phyloP scores from a whole-genome alignment of 2,329 filamentous ascomycete species.

The Fusarium paranaense region DNA sequence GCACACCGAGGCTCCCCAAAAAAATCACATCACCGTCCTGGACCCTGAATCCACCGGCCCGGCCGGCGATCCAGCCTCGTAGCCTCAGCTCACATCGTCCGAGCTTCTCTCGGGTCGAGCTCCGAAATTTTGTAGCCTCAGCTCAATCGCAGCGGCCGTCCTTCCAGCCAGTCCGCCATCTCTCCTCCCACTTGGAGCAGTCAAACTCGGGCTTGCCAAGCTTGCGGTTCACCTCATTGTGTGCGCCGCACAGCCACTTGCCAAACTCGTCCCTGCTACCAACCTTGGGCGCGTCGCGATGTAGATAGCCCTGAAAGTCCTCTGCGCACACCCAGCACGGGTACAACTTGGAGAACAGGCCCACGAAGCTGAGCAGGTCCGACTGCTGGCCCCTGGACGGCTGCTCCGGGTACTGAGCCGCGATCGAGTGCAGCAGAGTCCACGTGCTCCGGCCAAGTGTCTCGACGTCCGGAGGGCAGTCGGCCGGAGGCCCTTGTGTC shows the following conservation, averaged over 20 bases:
- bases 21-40: slow-evolving; percentile 9
- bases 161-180: slow-evolving; percentile 92
- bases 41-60: slow-evolving; percentile 12
- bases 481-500: slow-evolving; percentile 58
- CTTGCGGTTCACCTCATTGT: slow-evolving; percentile 90
- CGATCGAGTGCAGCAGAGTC: slow-evolving; percentile 93
- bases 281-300: slow-evolving; percentile 72
- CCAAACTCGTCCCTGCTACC: slow-evolving; percentile 77
- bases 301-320: slow-evolving; percentile 88
- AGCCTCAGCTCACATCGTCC: slow-evolving; percentile 29
- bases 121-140: neutral
- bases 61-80: slow-evolving; percentile 25
- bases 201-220: slow-evolving; percentile 92
- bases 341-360: slow-evolving; percentile 86
- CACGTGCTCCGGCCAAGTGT: slow-evolving; percentile 87
- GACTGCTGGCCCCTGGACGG: slow-evolving; percentile 77
- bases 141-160: slow-evolving; percentile 71
- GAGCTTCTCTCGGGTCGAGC: slow-evolving; percentile 1
- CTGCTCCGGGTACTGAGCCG: slow-evolving; percentile 82
- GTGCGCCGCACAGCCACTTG: slow-evolving; percentile 84
- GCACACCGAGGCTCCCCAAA: slow-evolving; percentile 24
- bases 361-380: slow-evolving; percentile 82
- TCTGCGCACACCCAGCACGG: slow-evolving; percentile 96
- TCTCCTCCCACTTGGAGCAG: slow-evolving; percentile 89
- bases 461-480: slow-evolving; percentile 94